phyloP scores from a whole-genome alignment of 2,329 filamentous ascomycete species.

The Alternaria metachromatica region DNA sequence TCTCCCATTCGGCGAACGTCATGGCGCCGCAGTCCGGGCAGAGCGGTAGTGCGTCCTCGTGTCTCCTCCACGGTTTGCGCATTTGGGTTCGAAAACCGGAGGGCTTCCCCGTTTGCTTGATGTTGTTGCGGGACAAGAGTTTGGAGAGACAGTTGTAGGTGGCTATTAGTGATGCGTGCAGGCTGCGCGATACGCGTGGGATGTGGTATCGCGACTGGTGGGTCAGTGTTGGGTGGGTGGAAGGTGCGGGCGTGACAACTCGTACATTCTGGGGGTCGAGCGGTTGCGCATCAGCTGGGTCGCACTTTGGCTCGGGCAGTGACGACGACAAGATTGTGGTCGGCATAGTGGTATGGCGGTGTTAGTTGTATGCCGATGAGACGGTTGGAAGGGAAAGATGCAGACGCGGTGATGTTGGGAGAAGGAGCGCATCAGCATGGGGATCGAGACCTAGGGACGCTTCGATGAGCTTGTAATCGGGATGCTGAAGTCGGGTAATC shows the following conservation, averaged over 20 bases:
- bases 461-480: too few relatives aligned
- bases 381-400: too few relatives aligned
- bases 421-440: too few relatives aligned
- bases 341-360: neutral
- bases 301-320: neutral
- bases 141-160: neutral
- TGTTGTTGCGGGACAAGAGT: neutral
- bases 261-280: neutral
- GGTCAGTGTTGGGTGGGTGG: neutral
- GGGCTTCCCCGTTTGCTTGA: rapidly evolving
- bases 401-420: too few relatives aligned
- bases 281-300: neutral
- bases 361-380: rapidly evolving
- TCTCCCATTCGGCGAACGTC: neutral
- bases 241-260: neutral
- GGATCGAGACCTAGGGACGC: too few relatives aligned
- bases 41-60: neutral
- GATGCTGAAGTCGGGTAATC: too few relatives aligned
- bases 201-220: neutral
- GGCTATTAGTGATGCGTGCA: neutral
- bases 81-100: neutral
- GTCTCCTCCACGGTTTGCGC: neutral
- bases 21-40: neutral
- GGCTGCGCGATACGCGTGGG: neutral
- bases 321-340: neutral